Base-by-base conservation (phyloP, 148 eudicot species). In the Nepenthes mirabilis region DNA sequence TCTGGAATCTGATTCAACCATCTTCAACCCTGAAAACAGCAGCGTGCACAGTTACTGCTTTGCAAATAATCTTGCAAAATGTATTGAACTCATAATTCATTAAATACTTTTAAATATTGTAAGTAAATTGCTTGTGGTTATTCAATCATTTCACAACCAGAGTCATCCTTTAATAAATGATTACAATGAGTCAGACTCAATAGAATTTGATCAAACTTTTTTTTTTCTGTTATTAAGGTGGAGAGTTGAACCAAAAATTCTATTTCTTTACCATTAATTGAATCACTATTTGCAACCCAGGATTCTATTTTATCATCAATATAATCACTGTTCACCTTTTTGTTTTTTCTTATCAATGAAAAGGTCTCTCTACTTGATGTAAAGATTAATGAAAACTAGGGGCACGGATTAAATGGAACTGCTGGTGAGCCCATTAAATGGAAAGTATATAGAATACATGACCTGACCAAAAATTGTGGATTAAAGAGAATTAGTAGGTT, bases 141-240 rank as follows among this genome's bases (percentile, higher is more conserved):
- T 64, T 64, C 67, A 64, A 40, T 64, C 52, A 53, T 64, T 54
- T 64, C 40, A 54, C 43, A 50, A 64, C 52, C 52, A 63, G 32
- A 64, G 59, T 55, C 49, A 64, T 55, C 55, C 37, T 64, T 55
- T 55, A 52, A 54, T 55, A 64, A 64, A 64, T 64, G 52, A 64
- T 40, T 52, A 37, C 36, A 54, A 55, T 53, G 50, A 54, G 48
- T 64, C 45, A 54, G 67, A 64, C 67, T 64, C 36, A 43, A 64
- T 43, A 55, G 59, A 64, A 64, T 64, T 63, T 59, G 7, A 59
- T 37, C 49, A n/a, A 50, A 37, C 32, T 7, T 43, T 23, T 23
- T 23, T 14, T 40, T 59, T 59, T 59, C 34, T 59, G 5, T 59
- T 9, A 12, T 59, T 59, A 59, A 12, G 11, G 43, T n/a, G 50